These are phyloP conservation scores for Phylloporus scabripes DNA, from an alignment of 768 basidiomycete genomes.

Conservation along the genomic window DNA sequence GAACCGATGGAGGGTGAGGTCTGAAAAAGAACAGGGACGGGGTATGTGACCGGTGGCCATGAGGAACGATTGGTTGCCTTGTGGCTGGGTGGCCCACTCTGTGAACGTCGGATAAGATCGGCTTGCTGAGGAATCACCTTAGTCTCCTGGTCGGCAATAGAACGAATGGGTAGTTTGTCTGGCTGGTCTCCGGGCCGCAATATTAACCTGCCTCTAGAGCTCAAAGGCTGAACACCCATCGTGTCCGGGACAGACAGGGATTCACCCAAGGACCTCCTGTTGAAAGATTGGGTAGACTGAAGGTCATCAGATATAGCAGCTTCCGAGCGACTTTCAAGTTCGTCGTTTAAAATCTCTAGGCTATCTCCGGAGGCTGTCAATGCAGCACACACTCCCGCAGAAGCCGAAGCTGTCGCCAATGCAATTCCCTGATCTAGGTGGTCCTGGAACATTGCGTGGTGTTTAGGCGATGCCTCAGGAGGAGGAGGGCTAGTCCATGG, in stretches of 20 bases:
- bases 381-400: slow-evolving; percentile 49
- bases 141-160: slow-evolving; percentile 3
- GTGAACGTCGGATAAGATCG: slow-evolving; percentile 39
- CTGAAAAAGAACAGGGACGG: slow-evolving; percentile 49
- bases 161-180: slow-evolving; percentile 3
- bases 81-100: slow-evolving; percentile 39
- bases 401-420: slow-evolving; percentile 60
- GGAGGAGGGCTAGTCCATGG: slow-evolving; percentile 88
- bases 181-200: slow-evolving; percentile 11
- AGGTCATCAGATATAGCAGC: slow-evolving; percentile 63
- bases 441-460: slow-evolving; percentile 61
- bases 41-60: slow-evolving; percentile 38
- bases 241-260: slow-evolving; percentile 10
- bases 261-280: slow-evolving; percentile 40
- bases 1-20: slow-evolving; percentile 30
- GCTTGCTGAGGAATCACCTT: slow-evolving; percentile 28
- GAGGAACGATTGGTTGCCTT: slow-evolving; percentile 34
- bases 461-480: slow-evolving; percentile 62
- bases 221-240: slow-evolving; percentile 5
- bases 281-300: slow-evolving; percentile 61
- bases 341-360: slow-evolving; percentile 58
- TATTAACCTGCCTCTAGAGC: slow-evolving; percentile 24
- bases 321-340: slow-evolving; percentile 55
- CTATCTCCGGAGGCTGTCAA: slow-evolving; percentile 56
- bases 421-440: slow-evolving; percentile 61